phyloP scores from a whole-genome alignment of 2,329 filamentous ascomycete species.

The Dactylonectria estremocensis region DNA sequence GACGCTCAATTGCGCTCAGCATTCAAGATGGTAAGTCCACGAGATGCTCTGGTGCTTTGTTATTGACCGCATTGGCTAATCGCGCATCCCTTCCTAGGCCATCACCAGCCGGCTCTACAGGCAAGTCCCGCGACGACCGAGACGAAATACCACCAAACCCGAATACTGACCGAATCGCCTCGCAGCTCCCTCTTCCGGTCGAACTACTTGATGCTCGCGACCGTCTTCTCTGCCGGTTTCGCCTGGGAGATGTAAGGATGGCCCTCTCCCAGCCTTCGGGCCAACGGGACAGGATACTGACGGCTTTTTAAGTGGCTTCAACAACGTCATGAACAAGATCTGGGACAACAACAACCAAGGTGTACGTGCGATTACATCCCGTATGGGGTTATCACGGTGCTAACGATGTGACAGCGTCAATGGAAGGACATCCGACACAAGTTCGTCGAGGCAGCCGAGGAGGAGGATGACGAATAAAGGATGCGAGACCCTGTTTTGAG shows the following conservation, averaged over 20 bases:
- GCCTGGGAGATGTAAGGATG: constrained; percentile 89
- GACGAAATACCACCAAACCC: constrained; percentile 31
- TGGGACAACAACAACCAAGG: constrained; percentile 95
- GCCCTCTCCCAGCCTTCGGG: constrained; percentile 29
- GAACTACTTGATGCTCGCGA: constrained; percentile 89
- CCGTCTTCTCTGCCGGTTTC: constrained; percentile 91
- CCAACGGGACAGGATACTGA: constrained; percentile 50
- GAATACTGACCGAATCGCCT: constrained; percentile 44
- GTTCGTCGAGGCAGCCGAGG: constrained; percentile 82
- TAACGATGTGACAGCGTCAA: constrained; percentile 80
- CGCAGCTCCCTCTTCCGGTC: constrained; percentile 85
- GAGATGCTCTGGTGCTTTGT: not conserved
- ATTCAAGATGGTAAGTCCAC: constrained; percentile 56
- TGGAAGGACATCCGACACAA: constrained; percentile 99
- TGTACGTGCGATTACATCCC: constrained; percentile 70
- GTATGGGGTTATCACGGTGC: constrained; percentile 32
- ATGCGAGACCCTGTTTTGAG: constrained; percentile 35
- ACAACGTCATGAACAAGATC: constrained; percentile 84
- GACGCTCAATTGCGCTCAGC: constrained; percentile 51
- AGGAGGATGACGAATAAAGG: constrained; percentile 56
- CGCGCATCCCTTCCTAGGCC: constrained; percentile 53
- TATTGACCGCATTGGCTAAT: constrained; percentile 51
- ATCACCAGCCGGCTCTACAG: constrained; percentile 57
- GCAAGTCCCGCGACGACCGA: constrained; percentile 53
- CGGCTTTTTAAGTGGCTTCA: constrained; percentile 77